Conservation (phyloP, 257 asterid genomes). For the Oldenlandia corymbosa region DNA sequence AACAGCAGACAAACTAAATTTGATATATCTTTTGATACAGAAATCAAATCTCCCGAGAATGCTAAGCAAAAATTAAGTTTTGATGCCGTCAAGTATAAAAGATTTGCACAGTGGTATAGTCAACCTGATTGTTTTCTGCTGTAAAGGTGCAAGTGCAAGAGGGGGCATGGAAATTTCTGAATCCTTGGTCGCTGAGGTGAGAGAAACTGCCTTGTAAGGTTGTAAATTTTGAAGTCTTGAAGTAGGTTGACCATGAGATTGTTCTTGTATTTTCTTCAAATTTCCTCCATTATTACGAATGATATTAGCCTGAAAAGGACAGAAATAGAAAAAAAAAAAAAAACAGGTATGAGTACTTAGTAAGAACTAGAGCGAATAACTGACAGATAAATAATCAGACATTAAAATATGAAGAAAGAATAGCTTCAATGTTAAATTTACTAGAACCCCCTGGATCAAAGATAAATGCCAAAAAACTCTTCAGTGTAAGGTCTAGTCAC, state of each 20-base stretch:
- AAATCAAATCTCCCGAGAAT: background rate
- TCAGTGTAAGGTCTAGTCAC: too few species aligned
- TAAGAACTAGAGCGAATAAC: background rate
- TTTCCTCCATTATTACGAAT: slow-evolving; percentile 58
- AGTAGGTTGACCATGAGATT: slow-evolving; percentile 31
- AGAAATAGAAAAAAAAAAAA: slow-evolving; percentile 8
- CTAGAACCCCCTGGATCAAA: too few species aligned
- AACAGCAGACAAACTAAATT: background rate
- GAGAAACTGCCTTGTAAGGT: slow-evolving; percentile 30
- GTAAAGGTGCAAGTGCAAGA: slow-evolving; percentile 74
- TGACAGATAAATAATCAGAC: background rate
- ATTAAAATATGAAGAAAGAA: background rate
- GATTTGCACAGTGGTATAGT: slow-evolving; percentile 10
- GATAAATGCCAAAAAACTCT: too few species aligned
- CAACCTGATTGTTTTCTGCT: slow-evolving; percentile 61
- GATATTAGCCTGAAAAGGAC: slow-evolving; percentile 62
- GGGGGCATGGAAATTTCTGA: slow-evolving; percentile 95
- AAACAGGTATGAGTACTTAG: background rate
- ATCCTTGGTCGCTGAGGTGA: slow-evolving; percentile 47
- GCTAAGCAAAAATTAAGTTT: background rate
- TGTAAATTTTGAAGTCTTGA: slow-evolving; percentile 29
- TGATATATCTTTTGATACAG: background rate
- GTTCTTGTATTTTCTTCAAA: slow-evolving; percentile 49
- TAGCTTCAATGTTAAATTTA: background rate
- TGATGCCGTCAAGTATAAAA: background rate